A percentile compares a stretch with the other conserved stretches of the same genome.
These are phyloP conservation scores for Pezicula neosporulosa DNA, from an alignment of 2,329 filamentous ascomycete genomes.

Conservation along the genomic window DNA sequence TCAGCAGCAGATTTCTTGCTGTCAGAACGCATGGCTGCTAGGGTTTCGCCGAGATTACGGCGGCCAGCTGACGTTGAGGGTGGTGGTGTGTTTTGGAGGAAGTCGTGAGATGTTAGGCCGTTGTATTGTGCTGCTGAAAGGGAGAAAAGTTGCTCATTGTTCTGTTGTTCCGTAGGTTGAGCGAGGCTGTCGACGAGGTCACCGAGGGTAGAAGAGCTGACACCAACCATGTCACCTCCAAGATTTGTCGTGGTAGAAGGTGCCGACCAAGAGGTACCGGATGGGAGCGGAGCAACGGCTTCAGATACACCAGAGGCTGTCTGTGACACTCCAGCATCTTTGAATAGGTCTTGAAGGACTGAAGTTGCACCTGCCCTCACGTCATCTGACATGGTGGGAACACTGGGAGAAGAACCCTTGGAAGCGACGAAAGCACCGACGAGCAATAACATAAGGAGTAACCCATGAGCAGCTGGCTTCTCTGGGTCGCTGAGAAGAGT, in stretches of 20 bases:
- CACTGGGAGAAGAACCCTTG: conserved; percentile 68
- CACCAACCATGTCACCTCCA: conserved; percentile 40
- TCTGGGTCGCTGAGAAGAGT: conserved; percentile 47
- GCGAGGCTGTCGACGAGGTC: conserved; percentile 66
- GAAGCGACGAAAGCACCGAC: conserved; percentile 95
- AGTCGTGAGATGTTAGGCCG: conserved; percentile 73
- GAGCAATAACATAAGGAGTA: conserved; percentile 93
- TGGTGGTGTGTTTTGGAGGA: conserved; percentile 53
- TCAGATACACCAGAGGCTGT: conserved; percentile 37
- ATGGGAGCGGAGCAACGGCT: conserved; percentile 47
- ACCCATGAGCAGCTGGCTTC: conserved; percentile 69
- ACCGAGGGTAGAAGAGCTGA: conserved; percentile 59
- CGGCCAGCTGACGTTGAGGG: conserved; percentile 60
- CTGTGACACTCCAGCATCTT: conserved; percentile 64
- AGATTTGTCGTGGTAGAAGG: conserved; percentile 32
- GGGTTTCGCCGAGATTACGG: conserved; percentile 74
- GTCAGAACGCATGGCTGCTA: conserved; percentile 72
- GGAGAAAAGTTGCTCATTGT: conserved; percentile 83
- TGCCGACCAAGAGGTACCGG: conserved; percentile 44
- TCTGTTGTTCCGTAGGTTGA: conserved; percentile 77
- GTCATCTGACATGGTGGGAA: conserved; percentile 77
- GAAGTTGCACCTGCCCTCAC: conserved; percentile 75
- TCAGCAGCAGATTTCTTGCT: conserved; percentile 76
- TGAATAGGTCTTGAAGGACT: conserved; percentile 76
- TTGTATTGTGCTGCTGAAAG: conserved; percentile 87